A percentile compares a stretch with the other conserved stretches of the same genome.
phyloP scores from a whole-genome alignment of 208 protist species.

The Acanthamoeba lugdunensis region DNA sequence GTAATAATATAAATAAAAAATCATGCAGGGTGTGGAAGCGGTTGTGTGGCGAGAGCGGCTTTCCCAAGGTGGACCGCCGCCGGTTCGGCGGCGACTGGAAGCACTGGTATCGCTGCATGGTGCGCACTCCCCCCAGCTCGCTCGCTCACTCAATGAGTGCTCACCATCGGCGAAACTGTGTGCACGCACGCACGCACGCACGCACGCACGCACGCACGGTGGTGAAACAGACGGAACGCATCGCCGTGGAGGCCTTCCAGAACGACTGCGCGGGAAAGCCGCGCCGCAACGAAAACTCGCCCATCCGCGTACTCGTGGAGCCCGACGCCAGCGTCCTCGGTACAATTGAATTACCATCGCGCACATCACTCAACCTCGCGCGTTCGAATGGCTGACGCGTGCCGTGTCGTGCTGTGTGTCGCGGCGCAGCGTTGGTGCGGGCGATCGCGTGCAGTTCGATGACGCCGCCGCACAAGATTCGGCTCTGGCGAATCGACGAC shows the following conservation, averaged over 20 bases:
- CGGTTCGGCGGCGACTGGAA: neutral
- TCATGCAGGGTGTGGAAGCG: conserved; percentile 26
- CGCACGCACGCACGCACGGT: too few species aligned
- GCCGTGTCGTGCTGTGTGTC: neutral
- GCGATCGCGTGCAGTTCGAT: conserved; percentile 12
- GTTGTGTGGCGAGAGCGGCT: neutral
- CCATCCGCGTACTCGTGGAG: conserved; percentile 16
- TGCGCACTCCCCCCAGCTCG: neutral
- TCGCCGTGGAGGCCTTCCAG: neutral
- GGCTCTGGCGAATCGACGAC: conserved; percentile 15
- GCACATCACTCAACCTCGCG: neutral
- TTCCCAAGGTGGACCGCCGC: conserved; percentile 6
- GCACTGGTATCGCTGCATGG: conserved; percentile 31
- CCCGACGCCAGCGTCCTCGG: neutral
- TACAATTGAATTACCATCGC: neutral
- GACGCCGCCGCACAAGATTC: conserved; percentile 7
- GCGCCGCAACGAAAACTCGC: neutral
- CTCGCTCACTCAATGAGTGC: too few species aligned
- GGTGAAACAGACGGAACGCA: neutral
- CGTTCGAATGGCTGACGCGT: neutral
- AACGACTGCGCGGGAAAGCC: neutral
- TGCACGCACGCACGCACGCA: too few species aligned
- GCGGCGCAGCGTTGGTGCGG: neutral
- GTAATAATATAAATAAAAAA: neutral
- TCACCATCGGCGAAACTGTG: neutral